phyloP scores from a whole-genome alignment of 2,329 filamentous ascomycete species.

The Xylariomycetidae sp. region DNA sequence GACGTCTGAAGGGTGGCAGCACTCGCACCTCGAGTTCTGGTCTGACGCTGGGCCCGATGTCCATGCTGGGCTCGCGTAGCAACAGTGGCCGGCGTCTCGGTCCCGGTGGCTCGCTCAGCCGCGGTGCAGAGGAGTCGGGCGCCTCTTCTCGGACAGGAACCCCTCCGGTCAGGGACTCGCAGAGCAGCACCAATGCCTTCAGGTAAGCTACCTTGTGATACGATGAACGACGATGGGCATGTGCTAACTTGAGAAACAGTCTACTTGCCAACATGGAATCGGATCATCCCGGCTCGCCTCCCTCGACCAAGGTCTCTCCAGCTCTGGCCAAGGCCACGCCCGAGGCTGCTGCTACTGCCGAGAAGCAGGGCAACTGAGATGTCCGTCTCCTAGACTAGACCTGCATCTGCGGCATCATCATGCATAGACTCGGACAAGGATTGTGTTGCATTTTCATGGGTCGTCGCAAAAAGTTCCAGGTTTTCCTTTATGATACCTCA shows the following conservation, averaged over 20 bases:
- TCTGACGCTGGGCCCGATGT: conserved; percentile 70
- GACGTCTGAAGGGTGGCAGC: conserved; percentile 64
- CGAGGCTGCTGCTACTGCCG: conserved; percentile 37
- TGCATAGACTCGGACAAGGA: conserved; percentile 36
- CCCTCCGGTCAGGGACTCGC: conserved; percentile 57
- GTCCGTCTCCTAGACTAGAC: conserved; percentile 26
- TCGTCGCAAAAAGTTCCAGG: conserved; percentile 37
- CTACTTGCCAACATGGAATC: conserved; percentile 52
- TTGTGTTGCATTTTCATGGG: conserved; percentile 39
- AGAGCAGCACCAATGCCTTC: conserved; percentile 81
- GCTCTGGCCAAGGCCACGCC: conserved; percentile 57
- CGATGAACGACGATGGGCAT: too few species aligned
- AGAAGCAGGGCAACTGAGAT: conserved; percentile 47
- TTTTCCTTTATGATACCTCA: conserved; percentile 38
- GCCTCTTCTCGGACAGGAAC: conserved; percentile 86
- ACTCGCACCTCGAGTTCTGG: conserved; percentile 57
- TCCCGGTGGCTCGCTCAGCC: conserved; percentile 64
- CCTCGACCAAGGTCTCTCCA: conserved; percentile 61
- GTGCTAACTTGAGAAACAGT: conserved; percentile 35
- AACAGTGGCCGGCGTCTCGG: conserved; percentile 82
- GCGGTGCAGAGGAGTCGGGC: conserved; percentile 77
- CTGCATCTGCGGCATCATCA: conserved; percentile 33
- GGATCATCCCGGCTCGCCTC: conserved; percentile 62
- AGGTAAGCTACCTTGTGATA: conserved; percentile 57
- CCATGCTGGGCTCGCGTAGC: conserved; percentile 83